These are phyloP conservation scores for Catenaria anguillulae DNA, from an alignment of 371 early-diverging fungal genomes.

Conservation along the genomic window DNA sequence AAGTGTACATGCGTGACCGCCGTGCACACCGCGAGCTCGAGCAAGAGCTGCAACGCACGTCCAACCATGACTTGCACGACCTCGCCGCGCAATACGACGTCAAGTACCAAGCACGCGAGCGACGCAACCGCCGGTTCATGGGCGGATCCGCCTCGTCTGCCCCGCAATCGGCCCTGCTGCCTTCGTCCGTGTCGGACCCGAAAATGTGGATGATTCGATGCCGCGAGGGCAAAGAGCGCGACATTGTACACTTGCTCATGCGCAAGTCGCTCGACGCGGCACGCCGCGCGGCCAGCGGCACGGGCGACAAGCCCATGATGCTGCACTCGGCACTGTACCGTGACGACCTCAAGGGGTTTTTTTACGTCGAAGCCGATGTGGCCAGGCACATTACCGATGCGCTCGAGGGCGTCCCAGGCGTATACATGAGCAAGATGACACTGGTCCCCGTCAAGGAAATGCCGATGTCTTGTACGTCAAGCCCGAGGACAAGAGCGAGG, in stretches of 20 bases:
- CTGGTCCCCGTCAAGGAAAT: conserved; percentile 93
- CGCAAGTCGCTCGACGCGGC: conserved; percentile 51
- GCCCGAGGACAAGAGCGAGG: conserved; percentile 21
- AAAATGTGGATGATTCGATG: conserved; percentile 89
- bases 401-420: conserved; percentile 50
- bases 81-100: conserved; percentile 62
- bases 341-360: conserved; percentile 82
- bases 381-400: conserved; percentile 72
- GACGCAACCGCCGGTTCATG: conserved; percentile 14
- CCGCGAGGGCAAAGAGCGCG: conserved; percentile 76
- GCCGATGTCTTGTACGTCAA: conserved; percentile 80
- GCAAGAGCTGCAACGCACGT: conserved; percentile 41
- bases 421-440: conserved; percentile 54
- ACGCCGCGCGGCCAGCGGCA: conserved; percentile 21
- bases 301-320: conserved; percentile 33
- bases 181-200: conserved; percentile 78
- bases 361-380: conserved; percentile 87
- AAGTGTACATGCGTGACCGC: conserved; percentile 23
- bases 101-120: conserved; percentile 46
- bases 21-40: conserved; percentile 51
- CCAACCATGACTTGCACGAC: conserved; percentile 68
- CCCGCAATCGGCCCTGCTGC: conserved; percentile 64
- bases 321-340: conserved; percentile 72
- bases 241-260: conserved; percentile 66
- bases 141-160: conserved; percentile 49